Base-by-base conservation (phyloP, 2,329 filamentous ascomycete genomes). In the Botrytis cinerea region DNA sequence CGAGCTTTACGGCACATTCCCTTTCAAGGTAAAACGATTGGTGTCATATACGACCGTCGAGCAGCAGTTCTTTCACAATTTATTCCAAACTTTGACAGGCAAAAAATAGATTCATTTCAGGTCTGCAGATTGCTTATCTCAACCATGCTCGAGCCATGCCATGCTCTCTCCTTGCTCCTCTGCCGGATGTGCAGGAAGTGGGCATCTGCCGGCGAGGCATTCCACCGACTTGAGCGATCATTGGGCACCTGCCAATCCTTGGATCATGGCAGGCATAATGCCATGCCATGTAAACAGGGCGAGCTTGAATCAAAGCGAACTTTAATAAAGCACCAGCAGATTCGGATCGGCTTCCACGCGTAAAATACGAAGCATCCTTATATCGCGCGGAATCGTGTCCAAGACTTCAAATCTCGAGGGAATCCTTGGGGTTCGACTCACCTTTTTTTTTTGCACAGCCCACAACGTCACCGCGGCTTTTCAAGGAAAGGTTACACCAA, bases 221-320 rank as follows among this genome's bases (percentile, higher is more conserved):
- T 4, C 32, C 45, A 1, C 32, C 12, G 35, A 51, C 14, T 51
- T 2, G 35, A 18, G 35, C 51, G 9, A 8, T 57, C 51, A 38
- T 57, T 68, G 46, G 48, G 35, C 46, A 54, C 14, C 25, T 54
- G 48, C 64, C 64, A 43, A 68, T n/a, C 14, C 64, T 57, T 57
- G 64, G 64, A 38, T 40, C 35, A 22, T 45, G 62, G 25, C 45
- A 67, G 51, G 48, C 48, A 68, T 54, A 57, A 57, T 43, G 48
- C 64, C 63, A 66, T 48, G n/a, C 4, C 63, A 35, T 32, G 16
- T 48, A 38, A 38, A 67, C 63, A 67, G 45, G 63, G 63, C 16
- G 43, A 46, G 63, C 28, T 51, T 48, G 45, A 68, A 40, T 28
- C 48, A 68, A n/a, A 20, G 4, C 28, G 64, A 68, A 68, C 64